Conservation (phyloP, 2,329 filamentous ascomycete species). For the Ceratocystis colombiana region DNA sequence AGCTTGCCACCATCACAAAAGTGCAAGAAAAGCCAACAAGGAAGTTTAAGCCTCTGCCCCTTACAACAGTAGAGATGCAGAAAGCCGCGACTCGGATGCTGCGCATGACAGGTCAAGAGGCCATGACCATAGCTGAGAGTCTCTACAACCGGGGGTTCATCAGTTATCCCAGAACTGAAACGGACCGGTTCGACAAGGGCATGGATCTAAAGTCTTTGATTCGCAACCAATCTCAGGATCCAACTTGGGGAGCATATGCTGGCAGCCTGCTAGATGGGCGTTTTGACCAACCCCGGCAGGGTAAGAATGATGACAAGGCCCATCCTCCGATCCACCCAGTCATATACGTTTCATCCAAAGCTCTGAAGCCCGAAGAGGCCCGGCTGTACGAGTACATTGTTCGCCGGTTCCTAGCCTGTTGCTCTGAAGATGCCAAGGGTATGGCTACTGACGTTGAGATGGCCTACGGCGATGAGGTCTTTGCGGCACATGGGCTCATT, state of each 20-base stretch:
- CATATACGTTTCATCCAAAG: slow-evolving; percentile 60
- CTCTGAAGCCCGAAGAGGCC: slow-evolving; percentile 56
- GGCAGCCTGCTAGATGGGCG: slow-evolving; percentile 62
- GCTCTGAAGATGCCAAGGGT: slow-evolving; percentile 85
- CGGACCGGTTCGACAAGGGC: slow-evolving; percentile 82
- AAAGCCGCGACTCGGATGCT: slow-evolving; percentile 87
- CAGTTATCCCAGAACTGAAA: slow-evolving; percentile 95
- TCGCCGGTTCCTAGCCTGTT: slow-evolving; percentile 87
- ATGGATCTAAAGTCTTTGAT: slow-evolving; percentile 75
- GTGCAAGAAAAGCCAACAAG: slow-evolving; percentile 84
- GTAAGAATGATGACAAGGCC: slow-evolving; percentile 86
- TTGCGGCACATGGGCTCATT: slow-evolving; percentile 70
- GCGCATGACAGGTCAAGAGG: slow-evolving; percentile 78
- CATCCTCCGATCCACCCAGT: slow-evolving; percentile 96
- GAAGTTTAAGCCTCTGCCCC: slow-evolving; percentile 84
- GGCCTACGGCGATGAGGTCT: slow-evolving; percentile 69
- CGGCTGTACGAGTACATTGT: slow-evolving; percentile 87
- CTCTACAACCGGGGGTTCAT: slow-evolving; percentile 94
- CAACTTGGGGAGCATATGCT: slow-evolving; percentile 71
- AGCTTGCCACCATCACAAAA: slow-evolving; percentile 67
- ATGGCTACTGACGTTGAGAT: slow-evolving; percentile 77
- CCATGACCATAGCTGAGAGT: slow-evolving; percentile 78
- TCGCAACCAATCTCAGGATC: slow-evolving; percentile 70
- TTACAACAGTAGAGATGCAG: slow-evolving; percentile 93
- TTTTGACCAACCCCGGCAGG: slow-evolving; percentile 72